These are phyloP conservation scores for Kodamaea sp. DNA, from an alignment of 1,139 yeast species.

Conservation along the genomic window DNA sequence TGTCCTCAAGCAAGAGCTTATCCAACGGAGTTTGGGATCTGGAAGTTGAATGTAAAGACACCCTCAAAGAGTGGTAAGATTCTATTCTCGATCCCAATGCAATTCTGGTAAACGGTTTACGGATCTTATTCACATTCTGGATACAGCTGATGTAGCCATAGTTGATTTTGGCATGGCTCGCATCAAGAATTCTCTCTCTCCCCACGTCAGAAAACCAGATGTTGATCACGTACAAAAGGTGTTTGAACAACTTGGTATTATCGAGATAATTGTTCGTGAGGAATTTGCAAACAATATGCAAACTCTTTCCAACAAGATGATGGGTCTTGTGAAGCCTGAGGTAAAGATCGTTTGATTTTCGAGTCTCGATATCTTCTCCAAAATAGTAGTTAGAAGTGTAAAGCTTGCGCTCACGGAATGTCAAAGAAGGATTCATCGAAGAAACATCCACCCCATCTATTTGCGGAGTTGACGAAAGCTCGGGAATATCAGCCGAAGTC, in stretches of 20 bases:
- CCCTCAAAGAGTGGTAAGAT: conserved; percentile 74
- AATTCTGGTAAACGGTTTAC: conserved; percentile 78
- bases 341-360: conserved; percentile 55
- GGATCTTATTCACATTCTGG: conserved; percentile 47
- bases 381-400: conserved; percentile 60
- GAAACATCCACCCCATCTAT: conserved; percentile 46
- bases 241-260: conserved; percentile 68
- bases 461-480: conserved; percentile 31
- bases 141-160: conserved; percentile 36
- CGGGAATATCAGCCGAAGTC: conserved; percentile 2
- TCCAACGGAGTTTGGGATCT: conserved; percentile 73
- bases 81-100: conserved; percentile 78
- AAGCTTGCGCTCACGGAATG: conserved; percentile 61
- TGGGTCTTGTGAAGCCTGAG: conserved; percentile 63
- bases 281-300: conserved; percentile 60
- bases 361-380: conserved; percentile 49
- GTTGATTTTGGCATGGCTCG: conserved; percentile 46
- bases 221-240: conserved; percentile 64
- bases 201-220: conserved; percentile 89
- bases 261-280: conserved; percentile 57
- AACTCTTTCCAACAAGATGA: conserved; percentile 60
- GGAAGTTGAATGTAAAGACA: conserved; percentile 73
- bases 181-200: conserved; percentile 63
- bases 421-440: conserved; percentile 47
- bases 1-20: conserved; percentile 61